Percentiles rank a stretch among this genome's conserved stretches.
Conservation (phyloP, 495 filamentous ascomycete species). For the Cudoniella acicularis region DNA sequence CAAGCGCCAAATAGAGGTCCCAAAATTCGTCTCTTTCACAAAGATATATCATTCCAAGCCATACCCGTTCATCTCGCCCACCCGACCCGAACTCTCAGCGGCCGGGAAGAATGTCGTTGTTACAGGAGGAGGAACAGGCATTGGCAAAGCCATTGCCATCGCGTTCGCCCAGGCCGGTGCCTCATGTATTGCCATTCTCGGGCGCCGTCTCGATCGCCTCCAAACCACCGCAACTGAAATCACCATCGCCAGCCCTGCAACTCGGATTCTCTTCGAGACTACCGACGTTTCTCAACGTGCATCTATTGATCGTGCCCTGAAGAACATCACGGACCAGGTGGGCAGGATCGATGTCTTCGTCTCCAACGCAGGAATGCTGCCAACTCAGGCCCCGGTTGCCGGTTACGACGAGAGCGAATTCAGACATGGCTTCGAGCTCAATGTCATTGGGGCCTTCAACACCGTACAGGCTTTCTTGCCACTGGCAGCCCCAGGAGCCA, state of each 20-base stretch:
- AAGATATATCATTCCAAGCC: conserved; percentile 30
- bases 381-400: conserved; percentile 14
- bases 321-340: conserved; percentile 10
- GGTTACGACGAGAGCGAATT: conserved; percentile 24
- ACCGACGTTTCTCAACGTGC: conserved; percentile 16
- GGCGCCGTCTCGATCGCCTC: conserved; percentile 16
- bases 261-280: conserved; percentile 11
- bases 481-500: neutral
- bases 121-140: conserved; percentile 41
- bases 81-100: conserved; percentile 36
- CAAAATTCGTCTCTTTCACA: neutral
- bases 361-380: conserved; percentile 28
- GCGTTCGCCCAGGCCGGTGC: conserved; percentile 39
- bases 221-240: conserved; percentile 8
- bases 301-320: neutral
- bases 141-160: conserved; percentile 30
- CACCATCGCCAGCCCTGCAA: conserved; percentile 9
- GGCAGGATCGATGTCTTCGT: conserved; percentile 34
- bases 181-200: conserved; percentile 23
- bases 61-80: conserved; percentile 41
- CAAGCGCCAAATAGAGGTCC: neutral
- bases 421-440: conserved; percentile 30
- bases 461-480: neutral
- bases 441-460: conserved; percentile 28
- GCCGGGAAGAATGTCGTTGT: conserved; percentile 42